These are phyloP conservation scores for Pestalotiopsis sp. DNA, from an alignment of 2,329 filamentous ascomycete genomes.

Conservation along the genomic window DNA sequence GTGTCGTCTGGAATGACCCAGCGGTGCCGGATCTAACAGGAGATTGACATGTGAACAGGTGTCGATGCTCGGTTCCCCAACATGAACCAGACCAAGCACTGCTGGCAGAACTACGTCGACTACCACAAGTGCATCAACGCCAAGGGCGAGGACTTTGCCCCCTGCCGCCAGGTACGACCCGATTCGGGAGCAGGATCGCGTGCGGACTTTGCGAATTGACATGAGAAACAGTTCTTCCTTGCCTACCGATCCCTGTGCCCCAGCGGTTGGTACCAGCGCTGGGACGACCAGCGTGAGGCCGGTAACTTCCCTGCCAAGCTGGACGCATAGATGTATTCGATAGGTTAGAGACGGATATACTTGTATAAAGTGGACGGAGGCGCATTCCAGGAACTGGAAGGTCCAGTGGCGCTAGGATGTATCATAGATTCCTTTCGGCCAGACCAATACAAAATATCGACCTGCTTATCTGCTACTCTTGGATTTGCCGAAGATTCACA, in stretches of 20 bases:
- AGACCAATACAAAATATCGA: conserved; percentile 23
- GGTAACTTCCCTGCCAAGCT: conserved; percentile 71
- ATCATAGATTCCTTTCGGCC: conserved; percentile 25
- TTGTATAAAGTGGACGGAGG: conserved; percentile 4
- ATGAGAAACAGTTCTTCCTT: conserved; percentile 77
- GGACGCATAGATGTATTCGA: conserved; percentile 50
- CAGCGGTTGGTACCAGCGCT: conserved; percentile 85
- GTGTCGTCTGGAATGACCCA: conserved; percentile 39
- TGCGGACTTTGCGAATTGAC: not conserved
- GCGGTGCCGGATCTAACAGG: conserved; percentile 13
- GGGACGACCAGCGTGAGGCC: conserved; percentile 44
- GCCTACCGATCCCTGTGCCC: conserved; percentile 98
- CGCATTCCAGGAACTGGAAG: not conserved
- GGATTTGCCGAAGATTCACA: not conserved
- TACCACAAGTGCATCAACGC: conserved; percentile 99
- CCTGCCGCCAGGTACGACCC: conserved; percentile 84
- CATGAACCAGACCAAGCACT: conserved; percentile 98
- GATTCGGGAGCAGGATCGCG: conserved; percentile 4
- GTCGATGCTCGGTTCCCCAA: conserved; percentile 99
- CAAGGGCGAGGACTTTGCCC: conserved; percentile 98
- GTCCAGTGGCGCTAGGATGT: conserved; percentile 24
- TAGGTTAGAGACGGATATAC: not conserved
- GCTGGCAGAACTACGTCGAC: conserved; percentile 99
- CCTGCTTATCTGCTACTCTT: not conserved
- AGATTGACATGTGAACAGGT: conserved; percentile 56